Percentiles rank a stretch among this genome's conserved stretches.
Conservation (phyloP, 768 basidiomycete genomes). For the Leccinum variicolor region DNA sequence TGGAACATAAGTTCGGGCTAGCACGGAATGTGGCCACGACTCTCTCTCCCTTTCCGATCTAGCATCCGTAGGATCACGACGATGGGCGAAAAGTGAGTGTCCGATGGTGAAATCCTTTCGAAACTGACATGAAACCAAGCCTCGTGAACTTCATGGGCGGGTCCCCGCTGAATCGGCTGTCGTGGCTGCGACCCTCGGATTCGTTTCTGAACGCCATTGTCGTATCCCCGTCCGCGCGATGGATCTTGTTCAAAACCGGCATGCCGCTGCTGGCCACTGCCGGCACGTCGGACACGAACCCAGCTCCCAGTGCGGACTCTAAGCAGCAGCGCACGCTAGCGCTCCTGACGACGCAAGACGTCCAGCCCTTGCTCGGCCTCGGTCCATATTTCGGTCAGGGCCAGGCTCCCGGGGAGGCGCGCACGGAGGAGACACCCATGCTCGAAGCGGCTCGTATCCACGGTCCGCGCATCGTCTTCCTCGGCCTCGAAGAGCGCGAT, state of each 20-base stretch:
- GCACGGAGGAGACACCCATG: slow-evolving; percentile 23
- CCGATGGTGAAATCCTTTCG: background rate
- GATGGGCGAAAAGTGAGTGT: slow-evolving; percentile 33
- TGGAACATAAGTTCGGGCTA: background rate
- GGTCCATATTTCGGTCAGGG: slow-evolving; percentile 73
- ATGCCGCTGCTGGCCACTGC: slow-evolving; percentile 56
- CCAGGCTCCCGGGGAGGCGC: slow-evolving; percentile 37
- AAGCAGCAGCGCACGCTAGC: slow-evolving; percentile 37
- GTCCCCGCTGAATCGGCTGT: slow-evolving; percentile 75
- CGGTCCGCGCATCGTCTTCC: slow-evolving; percentile 66
- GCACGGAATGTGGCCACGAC: background rate
- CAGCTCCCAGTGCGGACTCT: background rate
- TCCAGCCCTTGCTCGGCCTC: slow-evolving; percentile 62
- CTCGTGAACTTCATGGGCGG: slow-evolving; percentile 51
- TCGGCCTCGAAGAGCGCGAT: slow-evolving; percentile 69
- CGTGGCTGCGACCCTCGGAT: slow-evolving; percentile 75
- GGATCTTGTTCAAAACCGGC: slow-evolving; percentile 75
- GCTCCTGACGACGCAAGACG: slow-evolving; percentile 55
- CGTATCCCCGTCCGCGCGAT: slow-evolving; percentile 55
- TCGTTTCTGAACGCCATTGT: slow-evolving; percentile 74
- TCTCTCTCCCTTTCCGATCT: background rate
- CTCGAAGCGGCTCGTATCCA: slow-evolving; percentile 60
- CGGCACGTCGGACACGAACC: slow-evolving; percentile 20
- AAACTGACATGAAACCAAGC: slow-evolving; percentile 24
- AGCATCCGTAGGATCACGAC: slow-evolving; percentile 6